Conservation (phyloP, 1,284 basidiomycete species). For the Sporisorium reilianum region DNA sequence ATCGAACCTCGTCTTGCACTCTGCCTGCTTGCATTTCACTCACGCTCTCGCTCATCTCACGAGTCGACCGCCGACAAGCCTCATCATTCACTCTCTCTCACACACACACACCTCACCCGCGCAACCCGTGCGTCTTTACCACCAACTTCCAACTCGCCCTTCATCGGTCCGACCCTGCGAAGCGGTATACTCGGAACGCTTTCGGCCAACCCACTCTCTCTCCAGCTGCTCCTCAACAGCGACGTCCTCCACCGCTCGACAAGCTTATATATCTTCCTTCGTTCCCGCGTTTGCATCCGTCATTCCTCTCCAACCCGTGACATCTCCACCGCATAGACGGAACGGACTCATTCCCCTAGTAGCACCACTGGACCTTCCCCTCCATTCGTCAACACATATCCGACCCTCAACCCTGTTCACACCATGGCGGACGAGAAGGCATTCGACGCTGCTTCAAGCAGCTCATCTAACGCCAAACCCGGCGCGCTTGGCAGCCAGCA, state of each 20-base stretch:
- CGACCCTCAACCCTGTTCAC: neutral
- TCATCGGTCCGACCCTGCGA: slow-evolving; percentile 6
- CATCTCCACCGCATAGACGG: neutral
- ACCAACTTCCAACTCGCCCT: neutral
- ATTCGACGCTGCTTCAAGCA: slow-evolving; percentile 38
- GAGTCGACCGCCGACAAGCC: slow-evolving; percentile 4
- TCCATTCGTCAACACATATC: neutral
- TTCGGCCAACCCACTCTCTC: neutral
- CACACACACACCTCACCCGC: neutral
- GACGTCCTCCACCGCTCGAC: neutral
- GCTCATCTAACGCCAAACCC: slow-evolving; percentile 26
- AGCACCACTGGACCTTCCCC: neutral
- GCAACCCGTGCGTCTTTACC: neutral
- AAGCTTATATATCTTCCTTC: neutral
- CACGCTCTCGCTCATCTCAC: slow-evolving; percentile 2
- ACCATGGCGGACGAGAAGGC: slow-evolving; percentile 38
- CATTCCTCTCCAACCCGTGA: neutral
- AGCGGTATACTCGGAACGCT: neutral
- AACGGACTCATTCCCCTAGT: neutral
- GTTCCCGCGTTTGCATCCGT: neutral
- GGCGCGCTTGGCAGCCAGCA: slow-evolving; percentile 6
- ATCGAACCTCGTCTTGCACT: neutral
- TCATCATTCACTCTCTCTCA: too few species aligned
- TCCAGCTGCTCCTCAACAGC: neutral
- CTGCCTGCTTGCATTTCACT: neutral